phyloP scores from a whole-genome alignment of 2,329 filamentous ascomycete species.

The Fonsecaea nubica region DNA sequence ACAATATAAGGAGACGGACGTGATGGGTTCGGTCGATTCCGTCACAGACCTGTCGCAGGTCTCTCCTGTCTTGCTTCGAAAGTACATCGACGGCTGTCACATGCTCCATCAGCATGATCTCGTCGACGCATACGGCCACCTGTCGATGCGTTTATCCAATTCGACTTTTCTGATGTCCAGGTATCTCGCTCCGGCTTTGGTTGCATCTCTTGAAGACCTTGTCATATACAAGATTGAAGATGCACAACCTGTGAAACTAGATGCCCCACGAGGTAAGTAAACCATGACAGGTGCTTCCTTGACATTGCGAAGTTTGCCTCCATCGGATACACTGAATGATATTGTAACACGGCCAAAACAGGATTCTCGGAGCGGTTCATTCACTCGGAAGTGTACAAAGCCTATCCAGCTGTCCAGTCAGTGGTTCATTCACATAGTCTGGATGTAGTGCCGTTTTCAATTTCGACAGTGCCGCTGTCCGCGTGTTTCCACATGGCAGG shows the following conservation, averaged over 20 bases:
- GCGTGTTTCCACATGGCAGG: slow-evolving; percentile 18
- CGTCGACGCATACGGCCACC: slow-evolving; percentile 15
- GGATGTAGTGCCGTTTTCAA: slow-evolving; percentile 11
- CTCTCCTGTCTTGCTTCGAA: slow-evolving; percentile 1
- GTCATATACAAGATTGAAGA: slow-evolving; percentile 15
- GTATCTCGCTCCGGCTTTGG: slow-evolving; percentile 17
- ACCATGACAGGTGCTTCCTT: neutral
- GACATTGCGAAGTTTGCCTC: too few relatives aligned
- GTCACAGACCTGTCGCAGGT: slow-evolving; percentile 11
- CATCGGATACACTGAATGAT: neutral
- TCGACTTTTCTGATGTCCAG: slow-evolving; percentile 15
- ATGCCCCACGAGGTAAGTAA: slow-evolving; percentile 14
- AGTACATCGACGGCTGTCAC: slow-evolving; percentile 14
- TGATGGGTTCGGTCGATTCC: neutral
- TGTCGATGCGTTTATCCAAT: slow-evolving; percentile 6
- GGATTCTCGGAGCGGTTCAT: slow-evolving; percentile 19
- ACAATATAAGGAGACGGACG: neutral
- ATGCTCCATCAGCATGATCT: slow-evolving; percentile 16
- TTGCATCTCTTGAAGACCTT: slow-evolving; percentile 6
- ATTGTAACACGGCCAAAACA: neutral
- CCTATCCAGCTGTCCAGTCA: slow-evolving; percentile 14
- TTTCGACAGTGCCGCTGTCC: slow-evolving; percentile 2
- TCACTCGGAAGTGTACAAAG: slow-evolving; percentile 17
- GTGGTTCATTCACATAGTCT: slow-evolving; percentile 14
- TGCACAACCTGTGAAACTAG: slow-evolving; percentile 8